Evolutionary conservation across 2,329 filamentous ascomycete species (phyloP), one percentile per base, ranked within the genome.

Genomic region (Nemania abortiva): DNA sequence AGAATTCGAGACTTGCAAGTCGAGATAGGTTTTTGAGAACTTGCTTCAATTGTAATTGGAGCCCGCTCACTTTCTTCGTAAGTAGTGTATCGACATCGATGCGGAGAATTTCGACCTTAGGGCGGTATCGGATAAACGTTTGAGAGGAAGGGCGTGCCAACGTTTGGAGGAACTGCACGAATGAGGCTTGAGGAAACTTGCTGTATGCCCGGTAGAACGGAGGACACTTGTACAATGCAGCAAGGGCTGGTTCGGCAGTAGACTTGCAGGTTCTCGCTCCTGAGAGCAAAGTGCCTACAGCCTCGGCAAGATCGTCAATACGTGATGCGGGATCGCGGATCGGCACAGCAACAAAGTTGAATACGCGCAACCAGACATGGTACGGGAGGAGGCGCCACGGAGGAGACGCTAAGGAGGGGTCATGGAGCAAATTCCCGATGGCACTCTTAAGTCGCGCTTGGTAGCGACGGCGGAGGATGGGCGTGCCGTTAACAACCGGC

Each of bases 191-290:
- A 82, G 49, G 82, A 81, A 77, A 83, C 86, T 64, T 74, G 61
- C 68, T 70, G 81, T 74, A 42, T 76, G 81, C 67, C 87, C 84
- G 53, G 9, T 73, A 57, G 60, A 96, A 82, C 1, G 90, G 89
- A 9, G 92, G 92, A 5, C 84, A 88, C 55, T 86, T 84, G 77
- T 96, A 96, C 5, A 97, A 83, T 1, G 88, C 90, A 5, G 89
- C 89, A 59, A 96, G 80, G 1, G 92, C 92, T 5, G 93, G 91
- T 74, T 94, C 92, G 0, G 87, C 82, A 66, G 95, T 93, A 2
- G 84, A 79, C 59, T 84, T 87, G 73, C 91, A 95, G 18, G 89
- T 81, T 1, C 85, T 84, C 42, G 91, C 89, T 53, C 87, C 82
- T n/a, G 84, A 83, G 10, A 91, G 79, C 6, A 97, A 86, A 13